Conservation (phyloP, 1,284 basidiomycete genomes). For the Laetiporus sulphureus region DNA sequence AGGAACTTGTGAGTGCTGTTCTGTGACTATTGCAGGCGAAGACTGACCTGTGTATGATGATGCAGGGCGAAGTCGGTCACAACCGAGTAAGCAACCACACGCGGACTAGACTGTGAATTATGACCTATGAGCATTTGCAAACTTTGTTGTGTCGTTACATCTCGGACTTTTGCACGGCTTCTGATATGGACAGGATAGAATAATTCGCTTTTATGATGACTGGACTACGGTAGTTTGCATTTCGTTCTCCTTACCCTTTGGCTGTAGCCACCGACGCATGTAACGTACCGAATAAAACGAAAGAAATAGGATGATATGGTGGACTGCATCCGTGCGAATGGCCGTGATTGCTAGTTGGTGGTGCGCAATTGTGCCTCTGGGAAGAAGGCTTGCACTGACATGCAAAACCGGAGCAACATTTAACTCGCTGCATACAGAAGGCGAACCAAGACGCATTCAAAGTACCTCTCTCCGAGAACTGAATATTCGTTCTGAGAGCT, state of each 20-base stretch:
- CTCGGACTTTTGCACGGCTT: constrained; percentile 4
- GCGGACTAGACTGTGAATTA: background rate
- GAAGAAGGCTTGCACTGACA: no score
- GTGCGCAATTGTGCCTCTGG: no score
- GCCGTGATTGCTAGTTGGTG: no score
- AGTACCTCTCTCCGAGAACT: no score
- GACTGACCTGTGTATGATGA: constrained; percentile 10
- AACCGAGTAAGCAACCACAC: constrained; percentile 52
- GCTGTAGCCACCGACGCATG: no score
- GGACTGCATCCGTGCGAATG: no score
- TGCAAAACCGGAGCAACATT: no score
- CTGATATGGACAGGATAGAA: background rate
- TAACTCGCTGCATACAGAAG: no score
- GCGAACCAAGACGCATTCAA: no score
- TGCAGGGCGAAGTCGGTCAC: constrained; percentile 80
- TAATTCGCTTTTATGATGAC: constrained; percentile 1
- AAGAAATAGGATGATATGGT: no score
- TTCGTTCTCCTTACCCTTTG: background rate
- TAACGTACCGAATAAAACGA: no score
- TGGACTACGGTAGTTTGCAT: background rate
- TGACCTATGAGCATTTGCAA: background rate
- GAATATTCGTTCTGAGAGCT: no score
- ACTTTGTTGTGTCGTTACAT: background rate
- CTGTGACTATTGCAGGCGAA: constrained; percentile 6
- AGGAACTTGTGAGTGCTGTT: constrained; percentile 73